A percentile compares a stretch with the other conserved stretches of the same genome.
These are phyloP conservation scores for Floccularia luteovirens DNA, from an alignment of 768 basidiomycete species.

Conservation along the genomic window DNA sequence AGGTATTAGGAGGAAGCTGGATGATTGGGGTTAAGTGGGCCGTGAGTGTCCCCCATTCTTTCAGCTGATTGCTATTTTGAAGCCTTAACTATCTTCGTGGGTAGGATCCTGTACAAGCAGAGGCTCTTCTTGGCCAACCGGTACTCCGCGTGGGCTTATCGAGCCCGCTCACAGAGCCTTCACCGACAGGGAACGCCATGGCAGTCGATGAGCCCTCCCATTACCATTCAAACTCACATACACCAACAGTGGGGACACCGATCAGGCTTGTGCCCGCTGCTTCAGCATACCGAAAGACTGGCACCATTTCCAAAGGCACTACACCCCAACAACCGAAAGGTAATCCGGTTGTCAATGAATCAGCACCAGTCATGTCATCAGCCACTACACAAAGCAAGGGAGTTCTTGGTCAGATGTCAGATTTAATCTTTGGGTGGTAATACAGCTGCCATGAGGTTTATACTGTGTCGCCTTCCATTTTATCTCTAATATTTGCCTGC, in stretches of 20 bases:
- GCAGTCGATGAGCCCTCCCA: conserved; percentile 32
- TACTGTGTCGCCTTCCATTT: not conserved
- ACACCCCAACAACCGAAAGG: conserved; percentile 18
- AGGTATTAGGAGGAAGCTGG: conserved; percentile 63
- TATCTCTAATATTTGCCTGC: not conserved
- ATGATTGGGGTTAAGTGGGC: conserved; percentile 89
- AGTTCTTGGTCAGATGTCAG: conserved; percentile 66
- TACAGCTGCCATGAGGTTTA: not conserved
- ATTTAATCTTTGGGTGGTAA: conserved; percentile 81
- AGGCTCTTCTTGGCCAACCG: conserved; percentile 38
- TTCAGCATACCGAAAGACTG: conserved; percentile 59
- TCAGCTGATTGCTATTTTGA: conserved; percentile 4
- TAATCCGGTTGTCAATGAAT: conserved; percentile 11
- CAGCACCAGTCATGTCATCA: conserved; percentile 8
- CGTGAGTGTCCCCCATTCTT: conserved; percentile 34
- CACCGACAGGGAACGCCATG: conserved; percentile 32
- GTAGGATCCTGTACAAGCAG: conserved; percentile 58
- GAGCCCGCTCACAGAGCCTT: conserved; percentile 13
- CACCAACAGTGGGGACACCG: conserved; percentile 57
- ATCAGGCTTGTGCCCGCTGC: conserved; percentile 66
- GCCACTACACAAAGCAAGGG: conserved; percentile 41
- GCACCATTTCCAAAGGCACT: conserved; percentile 16
- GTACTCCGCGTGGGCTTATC: conserved; percentile 15
- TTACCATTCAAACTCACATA: conserved; percentile 13
- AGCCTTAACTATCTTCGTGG: conserved; percentile 3